phyloP scores from a whole-genome alignment of 768 basidiomycete genomes.

The Clitopilus passeckerianus region DNA sequence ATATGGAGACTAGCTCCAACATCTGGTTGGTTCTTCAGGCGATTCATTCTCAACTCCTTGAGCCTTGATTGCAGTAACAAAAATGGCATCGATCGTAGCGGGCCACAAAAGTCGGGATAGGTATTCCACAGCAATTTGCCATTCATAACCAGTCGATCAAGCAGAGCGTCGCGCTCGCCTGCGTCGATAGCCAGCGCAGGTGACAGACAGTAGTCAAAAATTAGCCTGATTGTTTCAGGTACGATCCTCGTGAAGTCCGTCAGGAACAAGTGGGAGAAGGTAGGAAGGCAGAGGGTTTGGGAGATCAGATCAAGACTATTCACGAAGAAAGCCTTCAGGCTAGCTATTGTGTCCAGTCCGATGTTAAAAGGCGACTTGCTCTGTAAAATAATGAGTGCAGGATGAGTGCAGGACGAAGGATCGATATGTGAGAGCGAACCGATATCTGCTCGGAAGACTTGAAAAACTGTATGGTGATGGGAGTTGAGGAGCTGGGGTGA shows the following conservation, averaged over 20 bases:
- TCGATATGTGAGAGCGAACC: neutral
- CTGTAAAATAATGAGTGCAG: no score
- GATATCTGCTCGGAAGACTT: neutral
- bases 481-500: neutral
- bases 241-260: slow-evolving; percentile 39
- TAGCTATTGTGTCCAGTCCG: slow-evolving; percentile 29
- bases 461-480: neutral
- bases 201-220: slow-evolving; percentile 40
- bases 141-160: slow-evolving; percentile 34
- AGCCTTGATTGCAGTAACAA: slow-evolving; percentile 41
- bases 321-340: slow-evolving; percentile 42
- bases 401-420: no score
- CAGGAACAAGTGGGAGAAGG: slow-evolving; percentile 45
- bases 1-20: neutral
- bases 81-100: slow-evolving; percentile 26
- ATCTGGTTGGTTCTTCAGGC: slow-evolving; percentile 7
- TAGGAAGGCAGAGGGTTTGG: slow-evolving; percentile 33
- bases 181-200: slow-evolving; percentile 27
- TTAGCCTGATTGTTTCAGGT: slow-evolving; percentile 30
- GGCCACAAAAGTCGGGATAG: slow-evolving; percentile 24
- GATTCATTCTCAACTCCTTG: slow-evolving; percentile 30
- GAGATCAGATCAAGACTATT: slow-evolving; percentile 40
- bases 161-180: slow-evolving; percentile 27
- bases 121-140: slow-evolving; percentile 20
- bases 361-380: slow-evolving; percentile 29